Base-by-base conservation (phyloP, 2,329 filamentous ascomycete genomes). In the Alternaria metachromatica region DNA sequence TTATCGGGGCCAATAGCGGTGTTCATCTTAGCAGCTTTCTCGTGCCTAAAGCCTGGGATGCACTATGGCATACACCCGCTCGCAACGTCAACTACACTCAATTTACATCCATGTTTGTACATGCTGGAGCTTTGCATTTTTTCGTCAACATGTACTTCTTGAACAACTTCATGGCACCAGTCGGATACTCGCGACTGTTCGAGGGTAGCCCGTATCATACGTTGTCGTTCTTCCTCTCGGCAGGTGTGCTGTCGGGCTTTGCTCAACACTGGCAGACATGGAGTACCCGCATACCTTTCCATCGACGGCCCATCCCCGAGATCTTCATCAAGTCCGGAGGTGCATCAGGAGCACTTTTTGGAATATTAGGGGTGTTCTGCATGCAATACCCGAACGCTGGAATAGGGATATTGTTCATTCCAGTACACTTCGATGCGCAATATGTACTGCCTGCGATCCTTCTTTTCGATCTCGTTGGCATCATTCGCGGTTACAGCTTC, bases 271-370 rank as follows among this genome's bases (percentile, higher is more conserved):
- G 69, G 21, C 65, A 72, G 4, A 73, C 72, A 4, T 64, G 73
- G 28, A 53, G 49, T 20, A 53, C 49, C 11, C 49, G 49, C 30
- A 76, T 79, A 57, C 49, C 68, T 15, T 65, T 64, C 23, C 66
- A 69, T 30, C 67, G 66, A 43, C 57, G 69, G 9, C 18, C 59
- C 18, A 64, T 71, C 25, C 73, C 66, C 3, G 67, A 72, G 18
- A 68, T 74, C 4, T 71, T 75, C 51, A 73, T 76, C 37, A 66
- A 68, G 37, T 70, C 69, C 28, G 76, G 76, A n/a, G 77, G 77
- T 26, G 76, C 76, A 6, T 78, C 76, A 58, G 77, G 77, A 20
- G 77, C 77, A 10, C 56, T 79, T 7, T 78, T 78, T 51, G 74
- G 70, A 13, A 59, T 77, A 5, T 59, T 77, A 4, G 71, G 73